Evolutionary conservation across 805 yeast species (phyloP).

Genomic region (Kodamaea hsintzibuensis): DNA sequence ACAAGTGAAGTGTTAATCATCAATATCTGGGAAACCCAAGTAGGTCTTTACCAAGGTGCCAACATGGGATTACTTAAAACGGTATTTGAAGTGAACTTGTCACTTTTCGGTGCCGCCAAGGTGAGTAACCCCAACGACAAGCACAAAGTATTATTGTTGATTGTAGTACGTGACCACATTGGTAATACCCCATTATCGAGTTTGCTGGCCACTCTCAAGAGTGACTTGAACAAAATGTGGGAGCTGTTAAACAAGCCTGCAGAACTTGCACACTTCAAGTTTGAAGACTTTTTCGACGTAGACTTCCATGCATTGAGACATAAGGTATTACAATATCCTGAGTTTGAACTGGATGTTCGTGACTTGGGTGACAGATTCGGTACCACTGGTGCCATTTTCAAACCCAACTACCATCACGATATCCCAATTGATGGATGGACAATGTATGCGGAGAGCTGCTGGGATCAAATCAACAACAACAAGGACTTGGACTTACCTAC

Average conservation of each 20-base stretch:
- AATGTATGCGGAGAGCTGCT: constrained; percentile 82
- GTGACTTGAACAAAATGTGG: constrained; percentile 83
- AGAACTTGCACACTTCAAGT: constrained; percentile 51
- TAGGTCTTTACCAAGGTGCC: constrained; percentile 96
- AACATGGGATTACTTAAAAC: constrained; percentile 94
- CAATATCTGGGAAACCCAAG: constrained; percentile 96
- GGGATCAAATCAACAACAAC: constrained; percentile 92
- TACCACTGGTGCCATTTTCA: constrained; percentile 50
- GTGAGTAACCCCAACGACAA: constrained; percentile 45
- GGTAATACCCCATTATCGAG: constrained; percentile 82
- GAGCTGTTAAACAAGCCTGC: constrained; percentile 69
- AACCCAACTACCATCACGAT: constrained; percentile 71
- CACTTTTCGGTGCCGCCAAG: constrained; percentile 69
- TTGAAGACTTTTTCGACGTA: constrained; percentile 82
- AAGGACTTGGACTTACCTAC: constrained; percentile 96
- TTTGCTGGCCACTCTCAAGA: constrained; percentile 63
- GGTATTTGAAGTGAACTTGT: constrained; percentile 91
- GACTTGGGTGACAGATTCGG: constrained; percentile 64
- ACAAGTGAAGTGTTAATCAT: constrained; percentile 89
- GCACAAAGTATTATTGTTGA: constrained; percentile 69
- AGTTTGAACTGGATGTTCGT: constrained; percentile 62
- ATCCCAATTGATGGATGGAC: constrained; percentile 98
- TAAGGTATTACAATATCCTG: constrained; percentile 75
- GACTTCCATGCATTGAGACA: constrained; percentile 82
- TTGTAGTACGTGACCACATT: constrained; percentile 90